These are phyloP conservation scores for Phytophthora sojae DNA, from an alignment of 352 stramenopile species.

Conservation along the genomic window DNA sequence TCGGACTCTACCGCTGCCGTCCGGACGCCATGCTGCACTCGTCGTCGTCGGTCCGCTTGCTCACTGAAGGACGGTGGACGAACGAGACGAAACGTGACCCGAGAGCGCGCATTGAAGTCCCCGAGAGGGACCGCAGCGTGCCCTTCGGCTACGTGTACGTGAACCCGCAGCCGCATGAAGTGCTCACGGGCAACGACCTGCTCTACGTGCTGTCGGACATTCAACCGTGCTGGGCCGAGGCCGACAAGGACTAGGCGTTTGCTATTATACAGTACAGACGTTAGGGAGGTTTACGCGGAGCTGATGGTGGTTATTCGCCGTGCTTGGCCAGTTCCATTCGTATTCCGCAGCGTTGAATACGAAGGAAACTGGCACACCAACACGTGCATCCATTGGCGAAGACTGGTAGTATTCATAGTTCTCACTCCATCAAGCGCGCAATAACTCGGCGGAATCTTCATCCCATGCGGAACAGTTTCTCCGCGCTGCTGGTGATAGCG, in stretches of 20 bases:
- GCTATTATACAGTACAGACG: no score
- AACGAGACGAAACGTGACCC: constrained; percentile 18
- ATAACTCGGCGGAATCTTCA: no score
- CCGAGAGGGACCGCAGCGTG: constrained; percentile 63
- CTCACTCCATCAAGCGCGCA: no score
- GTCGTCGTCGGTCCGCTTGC: constrained; percentile 22
- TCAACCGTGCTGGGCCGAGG: constrained; percentile 73
- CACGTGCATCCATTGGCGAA: no score
- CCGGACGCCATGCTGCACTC: constrained; percentile 50
- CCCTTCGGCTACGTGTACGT: constrained; percentile 87
- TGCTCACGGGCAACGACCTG: constrained; percentile 79
- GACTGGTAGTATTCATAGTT: no score
- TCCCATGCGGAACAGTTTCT: no score
- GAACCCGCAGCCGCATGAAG: constrained; percentile 74
- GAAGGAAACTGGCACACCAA: no score
- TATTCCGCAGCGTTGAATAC: no score
- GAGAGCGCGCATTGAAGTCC: constrained; percentile 59
- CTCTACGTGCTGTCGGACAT: constrained; percentile 86
- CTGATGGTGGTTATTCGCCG: no score
- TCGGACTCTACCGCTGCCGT: constrained; percentile 79
- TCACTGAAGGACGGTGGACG: constrained; percentile 20
- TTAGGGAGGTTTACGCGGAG: no score
- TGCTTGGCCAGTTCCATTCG: no score
- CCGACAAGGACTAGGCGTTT: constrained; percentile 16
- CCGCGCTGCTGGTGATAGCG: no score